Conservation (phyloP, 2,329 filamentous ascomycete genomes). For the Xylariaceae sp. region DNA sequence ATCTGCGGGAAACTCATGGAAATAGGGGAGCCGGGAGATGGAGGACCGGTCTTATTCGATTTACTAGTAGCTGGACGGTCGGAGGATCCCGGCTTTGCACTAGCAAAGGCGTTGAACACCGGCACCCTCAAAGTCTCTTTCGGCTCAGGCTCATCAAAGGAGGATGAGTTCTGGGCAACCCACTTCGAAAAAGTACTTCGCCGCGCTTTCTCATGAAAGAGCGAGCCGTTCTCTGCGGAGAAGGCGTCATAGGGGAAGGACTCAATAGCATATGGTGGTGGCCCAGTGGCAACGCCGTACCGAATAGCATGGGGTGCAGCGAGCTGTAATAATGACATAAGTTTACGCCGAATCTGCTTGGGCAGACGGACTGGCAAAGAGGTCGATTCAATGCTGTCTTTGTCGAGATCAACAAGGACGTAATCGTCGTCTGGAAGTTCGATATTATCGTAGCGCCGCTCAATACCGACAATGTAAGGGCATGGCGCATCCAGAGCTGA, state of each 20-base stretch:
- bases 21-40: conserved; percentile 67
- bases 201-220: conserved; percentile 70
- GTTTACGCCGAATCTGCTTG: conserved; percentile 83
- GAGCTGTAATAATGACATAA: conserved; percentile 80
- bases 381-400: conserved; percentile 84
- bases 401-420: conserved; percentile 88
- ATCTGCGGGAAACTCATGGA: conserved; percentile 73
- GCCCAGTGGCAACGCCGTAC: conserved; percentile 81
- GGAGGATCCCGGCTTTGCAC: conserved; percentile 64
- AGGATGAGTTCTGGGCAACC: conserved; percentile 82
- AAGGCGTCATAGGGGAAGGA: conserved; percentile 88
- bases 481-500: conserved; percentile 92
- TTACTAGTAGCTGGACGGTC: conserved; percentile 76
- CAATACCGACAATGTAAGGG: conserved; percentile 94
- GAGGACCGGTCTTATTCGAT: conserved; percentile 58
- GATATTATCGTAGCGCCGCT: conserved; percentile 81
- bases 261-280: conserved; percentile 88
- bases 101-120: conserved; percentile 87
- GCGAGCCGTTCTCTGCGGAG: conserved; percentile 74
- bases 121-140: conserved; percentile 52
- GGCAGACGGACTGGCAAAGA: conserved; percentile 73
- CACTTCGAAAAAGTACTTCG: conserved; percentile 76
- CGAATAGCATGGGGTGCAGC: conserved; percentile 86
- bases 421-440: conserved; percentile 93
- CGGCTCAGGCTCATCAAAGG: conserved; percentile 68